Evolutionary conservation across 176 grass and related monocot genomes (phyloP).

Genomic region (Triticum aestivum): DNA sequence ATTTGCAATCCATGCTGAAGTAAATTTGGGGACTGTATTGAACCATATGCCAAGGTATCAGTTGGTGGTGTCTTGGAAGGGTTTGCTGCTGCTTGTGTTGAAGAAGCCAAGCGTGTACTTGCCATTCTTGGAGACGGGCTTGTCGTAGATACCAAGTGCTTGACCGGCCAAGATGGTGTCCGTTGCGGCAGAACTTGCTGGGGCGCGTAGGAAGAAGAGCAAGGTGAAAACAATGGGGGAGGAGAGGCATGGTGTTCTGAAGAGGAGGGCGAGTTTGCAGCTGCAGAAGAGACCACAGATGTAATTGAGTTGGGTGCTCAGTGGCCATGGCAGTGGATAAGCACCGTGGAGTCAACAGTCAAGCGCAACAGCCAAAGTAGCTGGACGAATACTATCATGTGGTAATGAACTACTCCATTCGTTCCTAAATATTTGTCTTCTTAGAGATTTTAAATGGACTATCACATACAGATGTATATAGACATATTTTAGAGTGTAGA

Average conservation of each 20-base stretch:
- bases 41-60: neutral
- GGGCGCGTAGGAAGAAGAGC: no score
- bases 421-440: no score
- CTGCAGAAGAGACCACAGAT: neutral
- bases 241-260: neutral
- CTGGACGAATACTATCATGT: no score
- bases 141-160: neutral
- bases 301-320: neutral
- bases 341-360: neutral
- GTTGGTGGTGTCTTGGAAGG: neutral
- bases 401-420: neutral
- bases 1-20: neutral
- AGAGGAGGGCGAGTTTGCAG: neutral
- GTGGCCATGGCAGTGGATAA: neutral
- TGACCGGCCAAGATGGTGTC: no score
- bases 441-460: no score
- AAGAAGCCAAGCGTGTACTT: constrained; percentile 76
- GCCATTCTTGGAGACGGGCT: constrained; percentile 37
- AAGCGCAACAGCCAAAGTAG: neutral
- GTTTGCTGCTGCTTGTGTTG: neutral
- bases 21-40: neutral
- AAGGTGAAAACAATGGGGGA: neutral
- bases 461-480: no score
- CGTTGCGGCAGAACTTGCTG: no score
- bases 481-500: no score